These are phyloP conservation scores for Hansenula sp. DNA, from an alignment of 1,139 yeast species.

Conservation along the genomic window DNA sequence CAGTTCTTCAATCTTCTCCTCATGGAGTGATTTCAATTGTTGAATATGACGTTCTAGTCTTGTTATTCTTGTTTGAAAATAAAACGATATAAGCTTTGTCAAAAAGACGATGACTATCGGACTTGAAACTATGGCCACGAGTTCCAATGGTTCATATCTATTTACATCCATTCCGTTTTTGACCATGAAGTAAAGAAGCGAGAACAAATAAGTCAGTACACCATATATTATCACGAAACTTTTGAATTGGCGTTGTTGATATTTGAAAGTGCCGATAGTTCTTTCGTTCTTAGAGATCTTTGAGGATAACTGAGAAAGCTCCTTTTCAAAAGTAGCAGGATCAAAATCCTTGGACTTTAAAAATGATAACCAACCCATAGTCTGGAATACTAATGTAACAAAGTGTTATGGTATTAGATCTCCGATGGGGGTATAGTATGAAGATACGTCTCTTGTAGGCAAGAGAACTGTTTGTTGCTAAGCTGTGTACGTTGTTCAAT, in stretches of 20 bases:
- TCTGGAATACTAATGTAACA: too few species aligned
- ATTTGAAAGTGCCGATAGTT: slow-evolving; percentile 25
- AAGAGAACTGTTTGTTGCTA: background rate
- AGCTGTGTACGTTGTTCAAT: background rate
- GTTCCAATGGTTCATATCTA: background rate
- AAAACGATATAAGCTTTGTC: background rate
- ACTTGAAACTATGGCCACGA: background rate
- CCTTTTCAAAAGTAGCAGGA: slow-evolving; percentile 48
- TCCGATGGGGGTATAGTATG: too few species aligned
- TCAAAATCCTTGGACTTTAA: slow-evolving; percentile 40
- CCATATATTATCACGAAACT: slow-evolving; percentile 28
- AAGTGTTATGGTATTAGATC: too few species aligned
- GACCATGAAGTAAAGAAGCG: slow-evolving; percentile 22
- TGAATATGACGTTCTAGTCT: slow-evolving; percentile 21
- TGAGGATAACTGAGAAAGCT: slow-evolving; percentile 40
- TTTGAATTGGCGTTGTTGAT: slow-evolving; percentile 22
- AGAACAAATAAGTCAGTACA: slow-evolving; percentile 30
- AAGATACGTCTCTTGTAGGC: too few species aligned
- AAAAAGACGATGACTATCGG: slow-evolving; percentile 8
- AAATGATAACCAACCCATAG: slow-evolving; percentile 24
- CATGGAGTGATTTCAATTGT: slow-evolving; percentile 42
- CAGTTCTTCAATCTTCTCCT: slow-evolving; percentile 64
- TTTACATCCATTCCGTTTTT: slow-evolving; percentile 8
- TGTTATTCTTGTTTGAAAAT: slow-evolving; percentile 12
- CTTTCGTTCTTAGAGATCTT: slow-evolving; percentile 36